These are phyloP conservation scores for Chloranthus sessilifolius DNA, from an alignment of 164 flowering plant genomes.

Conservation along the genomic window DNA sequence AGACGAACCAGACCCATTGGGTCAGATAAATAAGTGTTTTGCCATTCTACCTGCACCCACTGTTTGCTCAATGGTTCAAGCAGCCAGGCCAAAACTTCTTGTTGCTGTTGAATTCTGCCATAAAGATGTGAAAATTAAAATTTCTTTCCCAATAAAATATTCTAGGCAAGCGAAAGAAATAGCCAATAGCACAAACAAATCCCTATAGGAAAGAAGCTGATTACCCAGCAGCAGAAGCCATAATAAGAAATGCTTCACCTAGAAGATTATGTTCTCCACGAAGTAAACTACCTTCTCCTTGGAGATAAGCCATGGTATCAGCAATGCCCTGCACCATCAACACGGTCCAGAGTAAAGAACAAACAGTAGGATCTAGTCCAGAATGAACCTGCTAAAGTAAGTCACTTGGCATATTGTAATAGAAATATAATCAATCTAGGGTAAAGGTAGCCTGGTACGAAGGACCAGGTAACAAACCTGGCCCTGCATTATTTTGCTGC, in stretches of 20 bases:
- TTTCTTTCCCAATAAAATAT: neutral
- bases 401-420: too few relatives aligned
- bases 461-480: too few relatives aligned
- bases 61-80: slow-evolving; percentile 90
- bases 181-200: neutral
- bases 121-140: slow-evolving; percentile 7
- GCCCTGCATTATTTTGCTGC: too few relatives aligned
- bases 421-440: too few relatives aligned
- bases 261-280: slow-evolving; percentile 93
- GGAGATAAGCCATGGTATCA: slow-evolving; percentile 78
- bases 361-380: neutral
- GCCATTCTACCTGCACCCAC: slow-evolving; percentile 87
- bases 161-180: neutral
- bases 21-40: slow-evolving; percentile 72
- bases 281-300: slow-evolving; percentile 74
- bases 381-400: too few relatives aligned
- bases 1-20: slow-evolving; percentile 64
- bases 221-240: slow-evolving; percentile 99
- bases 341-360: neutral
- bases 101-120: slow-evolving; percentile 86
- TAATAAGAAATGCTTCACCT: slow-evolving; percentile 94
- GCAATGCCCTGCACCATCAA: slow-evolving; percentile 63
- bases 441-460: too few relatives aligned
- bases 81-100: slow-evolving; percentile 90
- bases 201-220: slow-evolving; percentile 6